phyloP scores from a whole-genome alignment of 139 green algal genomes.

The Yamagishiella unicocca region DNA sequence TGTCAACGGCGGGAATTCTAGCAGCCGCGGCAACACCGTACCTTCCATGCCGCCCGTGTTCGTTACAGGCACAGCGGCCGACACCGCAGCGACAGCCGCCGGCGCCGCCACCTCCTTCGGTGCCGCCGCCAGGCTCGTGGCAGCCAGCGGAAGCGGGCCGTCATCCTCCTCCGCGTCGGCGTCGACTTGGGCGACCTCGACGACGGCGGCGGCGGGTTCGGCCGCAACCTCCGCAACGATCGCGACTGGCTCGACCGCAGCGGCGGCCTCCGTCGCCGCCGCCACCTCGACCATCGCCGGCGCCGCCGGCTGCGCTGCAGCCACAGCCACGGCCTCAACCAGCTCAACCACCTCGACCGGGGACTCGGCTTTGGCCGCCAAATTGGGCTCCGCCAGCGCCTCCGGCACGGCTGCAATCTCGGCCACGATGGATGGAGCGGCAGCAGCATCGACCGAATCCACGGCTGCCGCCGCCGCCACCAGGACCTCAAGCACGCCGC shows the following conservation, averaged over 20 bases:
- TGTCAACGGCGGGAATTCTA: too few species aligned
- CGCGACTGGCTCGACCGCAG: too few species aligned
- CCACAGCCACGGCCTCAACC: neutral
- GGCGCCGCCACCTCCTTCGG: slow-evolving; percentile 15
- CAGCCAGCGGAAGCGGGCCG: slow-evolving; percentile 1
- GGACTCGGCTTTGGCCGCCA: neutral
- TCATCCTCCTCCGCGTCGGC: neutral
- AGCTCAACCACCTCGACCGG: neutral
- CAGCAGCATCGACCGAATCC: neutral
- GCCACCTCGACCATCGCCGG: neutral
- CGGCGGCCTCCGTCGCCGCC: neutral
- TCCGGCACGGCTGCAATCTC: neutral
- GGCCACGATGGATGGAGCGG: neutral
- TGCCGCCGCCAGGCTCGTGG: neutral
- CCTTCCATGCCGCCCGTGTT: neutral
- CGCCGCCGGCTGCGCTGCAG: neutral
- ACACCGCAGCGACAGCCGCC: neutral
- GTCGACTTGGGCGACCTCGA: neutral
- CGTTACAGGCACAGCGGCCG: neutral
- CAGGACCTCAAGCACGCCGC: neutral
- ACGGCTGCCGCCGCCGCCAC: neutral
- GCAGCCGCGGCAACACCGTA: too few species aligned
- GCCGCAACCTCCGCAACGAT: too few species aligned
- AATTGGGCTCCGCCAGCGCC: neutral
- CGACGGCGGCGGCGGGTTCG: neutral